Evolutionary conservation across 2,329 filamentous ascomycete species (phyloP).

Genomic region (Clonostachys chloroleuca): DNA sequence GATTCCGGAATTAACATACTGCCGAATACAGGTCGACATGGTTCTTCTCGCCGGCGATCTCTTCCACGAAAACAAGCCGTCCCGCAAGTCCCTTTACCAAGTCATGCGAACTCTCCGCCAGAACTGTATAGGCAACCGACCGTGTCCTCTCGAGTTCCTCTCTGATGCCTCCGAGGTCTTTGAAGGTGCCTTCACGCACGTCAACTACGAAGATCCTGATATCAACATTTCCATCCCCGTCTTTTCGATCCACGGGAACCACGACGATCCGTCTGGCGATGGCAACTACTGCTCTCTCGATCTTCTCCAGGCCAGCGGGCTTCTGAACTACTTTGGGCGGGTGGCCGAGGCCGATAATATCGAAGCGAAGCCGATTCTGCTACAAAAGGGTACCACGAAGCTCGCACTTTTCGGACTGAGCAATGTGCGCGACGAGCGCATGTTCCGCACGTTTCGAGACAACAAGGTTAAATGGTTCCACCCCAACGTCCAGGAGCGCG

Average conservation of each 20-base stretch:
- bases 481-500: slow-evolving; percentile 70
- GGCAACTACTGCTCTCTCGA: slow-evolving; percentile 90
- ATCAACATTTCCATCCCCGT: slow-evolving; percentile 97
- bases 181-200: slow-evolving; percentile 82
- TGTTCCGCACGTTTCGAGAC: slow-evolving; percentile 91
- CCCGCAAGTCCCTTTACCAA: slow-evolving; percentile 91
- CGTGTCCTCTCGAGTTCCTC: slow-evolving; percentile 90
- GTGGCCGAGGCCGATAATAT: slow-evolving; percentile 93
- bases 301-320: slow-evolving; percentile 81
- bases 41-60: slow-evolving; percentile 90
- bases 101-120: slow-evolving; percentile 92
- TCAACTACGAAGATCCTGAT: slow-evolving; percentile 96
- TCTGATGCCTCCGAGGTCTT: slow-evolving; percentile 92
- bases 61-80: slow-evolving; percentile 98
- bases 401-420: slow-evolving; percentile 90
- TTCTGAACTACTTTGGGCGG: slow-evolving; percentile 94
- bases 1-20: background rate
- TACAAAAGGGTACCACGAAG: slow-evolving; percentile 93
- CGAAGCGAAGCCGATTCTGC: slow-evolving; percentile 80
- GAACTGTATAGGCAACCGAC: slow-evolving; percentile 93
- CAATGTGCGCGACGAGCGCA: slow-evolving; percentile 91
- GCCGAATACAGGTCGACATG: slow-evolving; percentile 71
- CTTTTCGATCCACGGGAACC: slow-evolving; percentile 97
- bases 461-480: slow-evolving; percentile 92
- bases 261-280: slow-evolving; percentile 96